Percentiles rank a stretch among this genome's conserved stretches.
Conservation (phyloP, 345 rosid genomes). For the Salix exigua region DNA sequence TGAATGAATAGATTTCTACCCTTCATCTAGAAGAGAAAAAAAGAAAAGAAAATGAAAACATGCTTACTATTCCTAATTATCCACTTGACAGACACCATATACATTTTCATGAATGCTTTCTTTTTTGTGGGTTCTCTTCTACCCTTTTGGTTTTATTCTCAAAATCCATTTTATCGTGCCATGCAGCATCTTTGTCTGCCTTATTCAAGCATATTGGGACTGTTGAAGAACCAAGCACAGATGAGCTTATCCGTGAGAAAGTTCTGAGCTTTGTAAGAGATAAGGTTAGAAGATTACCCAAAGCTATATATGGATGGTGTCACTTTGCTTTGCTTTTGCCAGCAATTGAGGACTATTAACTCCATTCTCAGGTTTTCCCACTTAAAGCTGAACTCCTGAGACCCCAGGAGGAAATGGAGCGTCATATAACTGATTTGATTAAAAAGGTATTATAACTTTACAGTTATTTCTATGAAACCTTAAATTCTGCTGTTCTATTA, state of each 20-base stretch:
- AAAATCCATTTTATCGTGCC: constrained; percentile 15
- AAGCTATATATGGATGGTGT: background rate
- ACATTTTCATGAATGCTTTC: background rate
- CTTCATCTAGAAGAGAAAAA: background rate
- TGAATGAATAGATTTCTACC: background rate
- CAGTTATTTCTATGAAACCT: too few species aligned
- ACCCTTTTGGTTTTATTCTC: background rate
- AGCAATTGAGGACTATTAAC: constrained; percentile 7
- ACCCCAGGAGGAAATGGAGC: constrained; percentile 97
- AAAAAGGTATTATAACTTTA: constrained; percentile 51
- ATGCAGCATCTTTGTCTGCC: constrained; percentile 76
- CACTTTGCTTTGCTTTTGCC: background rate
- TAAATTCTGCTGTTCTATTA: background rate
- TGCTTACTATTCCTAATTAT: background rate
- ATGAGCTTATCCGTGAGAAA: constrained; percentile 76
- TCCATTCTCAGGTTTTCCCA: constrained; percentile 69
- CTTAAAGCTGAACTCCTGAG: constrained; percentile 81
- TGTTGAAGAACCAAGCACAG: constrained; percentile 67
- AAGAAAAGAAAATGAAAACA: background rate
- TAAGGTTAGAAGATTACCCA: constrained; percentile 49
- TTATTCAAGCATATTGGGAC: constrained; percentile 76
- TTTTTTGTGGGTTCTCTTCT: background rate
- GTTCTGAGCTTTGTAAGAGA: constrained; percentile 80
- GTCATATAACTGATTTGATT: constrained; percentile 82
- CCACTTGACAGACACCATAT: background rate